Evolutionary conservation across 139 green algal species (phyloP).

Genomic region (Pleodorina starrii): DNA sequence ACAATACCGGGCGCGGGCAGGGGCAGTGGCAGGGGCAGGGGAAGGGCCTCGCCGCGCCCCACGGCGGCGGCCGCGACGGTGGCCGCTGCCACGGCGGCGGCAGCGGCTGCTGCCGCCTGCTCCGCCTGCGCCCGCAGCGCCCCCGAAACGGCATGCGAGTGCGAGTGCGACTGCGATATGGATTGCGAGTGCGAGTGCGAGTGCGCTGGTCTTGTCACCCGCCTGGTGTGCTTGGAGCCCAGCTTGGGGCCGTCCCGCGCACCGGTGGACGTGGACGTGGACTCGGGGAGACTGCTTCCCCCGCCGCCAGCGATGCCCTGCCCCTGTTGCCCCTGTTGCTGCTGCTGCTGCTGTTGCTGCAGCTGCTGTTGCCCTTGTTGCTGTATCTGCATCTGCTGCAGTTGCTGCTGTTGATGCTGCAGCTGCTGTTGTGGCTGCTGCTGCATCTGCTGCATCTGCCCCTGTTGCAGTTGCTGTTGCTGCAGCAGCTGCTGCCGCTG

Average conservation of each 20-base stretch:
- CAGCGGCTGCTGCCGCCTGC: background rate
- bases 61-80: background rate
- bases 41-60: background rate
- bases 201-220: too few species aligned
- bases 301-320: too few species aligned
- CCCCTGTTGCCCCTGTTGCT: background rate
- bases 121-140: background rate
- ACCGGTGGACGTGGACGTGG: too few species aligned
- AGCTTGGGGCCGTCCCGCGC: too few species aligned
- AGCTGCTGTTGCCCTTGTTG: background rate
- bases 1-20: too few species aligned
- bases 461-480: background rate
- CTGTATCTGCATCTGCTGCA: background rate
- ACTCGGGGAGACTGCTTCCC: too few species aligned
- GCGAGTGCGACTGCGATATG: background rate
- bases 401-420: background rate
- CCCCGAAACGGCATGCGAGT: background rate
- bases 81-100: background rate
- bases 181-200: background rate
- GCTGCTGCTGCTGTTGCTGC: background rate
- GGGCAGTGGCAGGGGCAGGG: too few species aligned
- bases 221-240: too few species aligned
- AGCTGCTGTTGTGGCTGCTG: background rate
- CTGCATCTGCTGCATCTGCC: background rate
- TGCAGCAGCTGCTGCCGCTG: conserved; percentile 13